A percentile compares a stretch with the other conserved stretches of the same genome.
Evolutionary conservation across 305 asterid species (phyloP).

Genomic region (Fraxinus ornus): DNA sequence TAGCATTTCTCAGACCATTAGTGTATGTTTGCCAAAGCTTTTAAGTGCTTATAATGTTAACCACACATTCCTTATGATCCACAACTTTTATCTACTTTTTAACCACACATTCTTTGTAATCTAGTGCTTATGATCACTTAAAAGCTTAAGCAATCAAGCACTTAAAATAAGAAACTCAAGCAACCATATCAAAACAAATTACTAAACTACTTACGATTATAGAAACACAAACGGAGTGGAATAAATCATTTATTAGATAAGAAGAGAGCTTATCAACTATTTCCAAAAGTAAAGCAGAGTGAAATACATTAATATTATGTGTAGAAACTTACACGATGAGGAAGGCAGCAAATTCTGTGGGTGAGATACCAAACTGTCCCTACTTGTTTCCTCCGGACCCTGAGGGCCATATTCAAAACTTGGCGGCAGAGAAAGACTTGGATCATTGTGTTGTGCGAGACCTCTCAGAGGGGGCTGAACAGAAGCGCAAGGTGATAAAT

Average conservation of each 20-base stretch:
- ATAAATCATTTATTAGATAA: neutral
- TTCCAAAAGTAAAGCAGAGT: neutral
- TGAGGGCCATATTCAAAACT: slow-evolving; percentile 26
- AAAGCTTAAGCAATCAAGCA: neutral
- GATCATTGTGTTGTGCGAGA: slow-evolving; percentile 28
- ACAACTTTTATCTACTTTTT: neutral
- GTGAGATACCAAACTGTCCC: slow-evolving; percentile 20
- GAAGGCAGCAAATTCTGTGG: slow-evolving; percentile 28
- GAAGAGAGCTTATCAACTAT: neutral
- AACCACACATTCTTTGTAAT: neutral
- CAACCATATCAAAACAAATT: neutral
- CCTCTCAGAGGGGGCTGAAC: slow-evolving; percentile 31
- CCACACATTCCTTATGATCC: neutral
- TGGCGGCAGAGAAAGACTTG: slow-evolving; percentile 48
- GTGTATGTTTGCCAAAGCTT: neutral
- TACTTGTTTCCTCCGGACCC: slow-evolving; percentile 6
- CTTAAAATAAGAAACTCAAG: neutral
- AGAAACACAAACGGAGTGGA: neutral
- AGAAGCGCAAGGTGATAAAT: slow-evolving; percentile 37
- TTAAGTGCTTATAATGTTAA: neutral
- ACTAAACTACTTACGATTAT: neutral
- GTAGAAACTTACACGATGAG: slow-evolving; percentile 33
- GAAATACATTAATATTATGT: neutral
- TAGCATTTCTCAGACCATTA: neutral
- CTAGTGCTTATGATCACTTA: neutral